A percentile compares a stretch with the other conserved stretches of the same genome.
These are phyloP conservation scores for Oropetium thomaeum DNA, from an alignment of 176 grass and related monocot species.

Conservation along the genomic window DNA sequence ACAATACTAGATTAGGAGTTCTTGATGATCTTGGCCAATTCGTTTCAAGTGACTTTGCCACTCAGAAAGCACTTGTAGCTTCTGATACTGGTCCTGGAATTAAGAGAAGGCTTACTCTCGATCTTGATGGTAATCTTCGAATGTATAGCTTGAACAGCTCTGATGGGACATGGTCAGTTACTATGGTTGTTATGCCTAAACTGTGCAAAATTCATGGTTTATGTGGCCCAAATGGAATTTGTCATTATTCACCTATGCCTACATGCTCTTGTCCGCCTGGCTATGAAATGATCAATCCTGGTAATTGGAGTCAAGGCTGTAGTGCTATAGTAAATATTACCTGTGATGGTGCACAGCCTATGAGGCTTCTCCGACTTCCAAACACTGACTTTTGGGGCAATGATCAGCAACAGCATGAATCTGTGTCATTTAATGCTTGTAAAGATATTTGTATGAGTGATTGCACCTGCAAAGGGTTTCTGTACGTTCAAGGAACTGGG, in stretches of 20 bases:
- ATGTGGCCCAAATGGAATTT: slow-evolving; percentile 26
- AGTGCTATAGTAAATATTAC: slow-evolving; percentile 7
- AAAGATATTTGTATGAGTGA: slow-evolving; percentile 16
- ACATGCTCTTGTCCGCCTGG: slow-evolving; percentile 44
- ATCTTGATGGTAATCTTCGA: slow-evolving; percentile 42
- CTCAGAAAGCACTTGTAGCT: slow-evolving; percentile 32
- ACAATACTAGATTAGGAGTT: slow-evolving; percentile 5
- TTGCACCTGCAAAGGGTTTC: slow-evolving; percentile 30
- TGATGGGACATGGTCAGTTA: slow-evolving; percentile 40
- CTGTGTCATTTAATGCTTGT: background rate
- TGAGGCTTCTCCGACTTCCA: slow-evolving; percentile 6
- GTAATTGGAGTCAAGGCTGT: slow-evolving; percentile 51
- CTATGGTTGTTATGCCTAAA: slow-evolving; percentile 34
- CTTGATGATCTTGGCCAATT: slow-evolving; percentile 42
- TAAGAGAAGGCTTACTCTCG: slow-evolving; percentile 44
- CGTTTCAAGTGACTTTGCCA: slow-evolving; percentile 30
- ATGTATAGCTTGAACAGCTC: slow-evolving; percentile 35
- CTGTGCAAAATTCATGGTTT: slow-evolving; percentile 48
- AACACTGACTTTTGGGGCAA: slow-evolving; percentile 8
- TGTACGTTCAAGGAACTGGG: slow-evolving; percentile 22
- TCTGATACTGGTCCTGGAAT: slow-evolving; percentile 40
- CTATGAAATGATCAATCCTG: slow-evolving; percentile 32
- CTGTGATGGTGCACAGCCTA: background rate
- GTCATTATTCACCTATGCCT: slow-evolving; percentile 19
- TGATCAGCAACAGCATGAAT: background rate